These are phyloP conservation scores for Diaporthe helianthi DNA, from an alignment of 2,329 filamentous ascomycete species.

Conservation along the genomic window DNA sequence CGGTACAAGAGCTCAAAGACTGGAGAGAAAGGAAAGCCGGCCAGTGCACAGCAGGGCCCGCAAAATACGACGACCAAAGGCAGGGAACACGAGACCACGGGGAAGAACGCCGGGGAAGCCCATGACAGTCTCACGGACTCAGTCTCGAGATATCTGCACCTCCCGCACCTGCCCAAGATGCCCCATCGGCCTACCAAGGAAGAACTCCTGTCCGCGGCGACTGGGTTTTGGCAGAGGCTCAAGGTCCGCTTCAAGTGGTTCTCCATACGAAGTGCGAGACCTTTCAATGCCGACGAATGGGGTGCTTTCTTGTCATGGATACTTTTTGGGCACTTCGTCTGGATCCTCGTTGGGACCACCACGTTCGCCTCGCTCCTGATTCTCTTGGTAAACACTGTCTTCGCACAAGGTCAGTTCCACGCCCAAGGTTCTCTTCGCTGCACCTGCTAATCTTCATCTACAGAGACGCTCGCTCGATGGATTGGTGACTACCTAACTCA, in stretches of 20 bases:
- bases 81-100: conserved; percentile 46
- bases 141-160: conserved; percentile 66
- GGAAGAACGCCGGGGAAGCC: conserved; percentile 8
- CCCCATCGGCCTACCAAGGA: conserved; percentile 93
- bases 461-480: conserved; percentile 91
- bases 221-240: conserved; percentile 88
- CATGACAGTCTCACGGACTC: conserved; percentile 51
- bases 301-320: conserved; percentile 96
- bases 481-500: conserved; percentile 95
- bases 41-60: conserved; percentile 24
- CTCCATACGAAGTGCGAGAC: conserved; percentile 89
- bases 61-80: conserved; percentile 35
- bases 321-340: conserved; percentile 88
- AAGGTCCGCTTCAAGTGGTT: conserved; percentile 97
- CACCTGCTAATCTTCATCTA: conserved; percentile 22
- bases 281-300: conserved; percentile 97
- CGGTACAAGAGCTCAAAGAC: conserved; percentile 44
- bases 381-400: conserved; percentile 91
- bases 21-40: conserved; percentile 36
- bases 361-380: conserved; percentile 95
- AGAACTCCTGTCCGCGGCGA: conserved; percentile 89
- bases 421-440: background rate
- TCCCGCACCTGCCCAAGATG: conserved; percentile 68
- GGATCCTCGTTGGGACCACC: conserved; percentile 95
- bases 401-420: conserved; percentile 77